A percentile compares a stretch with the other conserved stretches of the same genome.
These are phyloP conservation scores for Rehmannia glutinosa DNA, from an alignment of 257 asterid species.

Conservation along the genomic window DNA sequence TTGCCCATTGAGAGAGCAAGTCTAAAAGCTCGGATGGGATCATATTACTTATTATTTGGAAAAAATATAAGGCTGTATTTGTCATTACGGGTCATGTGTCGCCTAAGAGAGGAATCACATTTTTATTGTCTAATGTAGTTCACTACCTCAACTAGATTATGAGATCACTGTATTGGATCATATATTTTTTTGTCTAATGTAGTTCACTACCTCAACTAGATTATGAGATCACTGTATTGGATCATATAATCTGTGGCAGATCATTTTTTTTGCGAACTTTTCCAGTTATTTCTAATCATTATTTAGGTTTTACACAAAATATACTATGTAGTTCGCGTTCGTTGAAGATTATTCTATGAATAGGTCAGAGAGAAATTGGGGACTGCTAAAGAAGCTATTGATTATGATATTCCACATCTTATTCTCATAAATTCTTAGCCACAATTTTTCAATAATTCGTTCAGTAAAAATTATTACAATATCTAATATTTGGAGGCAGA, in stretches of 20 bases:
- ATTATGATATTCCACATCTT: neutral
- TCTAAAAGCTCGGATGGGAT: neutral
- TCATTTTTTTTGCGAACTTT: neutral
- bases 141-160: neutral
- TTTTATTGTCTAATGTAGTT: neutral
- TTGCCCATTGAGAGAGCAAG: neutral
- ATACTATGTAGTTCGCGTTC: neutral
- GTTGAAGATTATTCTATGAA: neutral
- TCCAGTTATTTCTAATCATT: neutral
- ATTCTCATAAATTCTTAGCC: neutral
- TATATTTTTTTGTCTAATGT: neutral
- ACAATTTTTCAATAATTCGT: neutral
- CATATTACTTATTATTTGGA: neutral
- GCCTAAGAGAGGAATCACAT: neutral
- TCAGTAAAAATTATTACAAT: neutral
- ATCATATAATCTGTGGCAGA: neutral
- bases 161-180: too few species aligned
- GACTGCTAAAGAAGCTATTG: neutral
- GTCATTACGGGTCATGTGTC: neutral
- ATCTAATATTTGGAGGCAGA: neutral
- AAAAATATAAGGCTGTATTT: neutral
- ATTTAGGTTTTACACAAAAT: neutral
- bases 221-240: neutral
- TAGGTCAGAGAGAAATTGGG: neutral
- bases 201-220: neutral